phyloP scores from a whole-genome alignment of 192 early-diverging fungal species.

The Mortierella claussenii region DNA sequence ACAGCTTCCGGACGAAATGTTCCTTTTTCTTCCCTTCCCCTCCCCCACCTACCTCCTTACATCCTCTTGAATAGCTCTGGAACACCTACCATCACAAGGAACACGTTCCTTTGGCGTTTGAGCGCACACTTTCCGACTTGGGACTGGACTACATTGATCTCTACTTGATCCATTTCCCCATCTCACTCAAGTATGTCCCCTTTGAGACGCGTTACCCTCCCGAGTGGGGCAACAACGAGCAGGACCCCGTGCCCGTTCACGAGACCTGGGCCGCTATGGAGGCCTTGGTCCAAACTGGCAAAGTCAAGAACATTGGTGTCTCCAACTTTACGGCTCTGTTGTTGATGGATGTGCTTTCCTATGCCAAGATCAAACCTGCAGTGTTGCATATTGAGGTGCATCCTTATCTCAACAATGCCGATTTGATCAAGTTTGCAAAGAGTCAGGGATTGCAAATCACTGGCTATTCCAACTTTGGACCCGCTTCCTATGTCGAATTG shows the following conservation, averaged over 20 bases:
- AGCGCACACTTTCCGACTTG: conserved; percentile 62
- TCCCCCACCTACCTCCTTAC: no score
- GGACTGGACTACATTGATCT: conserved; percentile 72
- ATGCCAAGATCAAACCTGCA: conserved; percentile 70
- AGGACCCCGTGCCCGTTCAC: conserved; percentile 60
- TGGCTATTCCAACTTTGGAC: conserved; percentile 80
- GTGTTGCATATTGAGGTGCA: conserved; percentile 82
- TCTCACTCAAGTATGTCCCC: conserved; percentile 67
- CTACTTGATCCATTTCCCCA: conserved; percentile 76
- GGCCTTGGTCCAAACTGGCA: conserved; percentile 66
- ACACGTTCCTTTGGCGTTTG: conserved; percentile 63
- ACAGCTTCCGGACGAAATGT: no score
- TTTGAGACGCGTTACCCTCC: conserved; percentile 56
- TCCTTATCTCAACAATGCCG: conserved; percentile 76
- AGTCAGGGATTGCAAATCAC: conserved; percentile 70
- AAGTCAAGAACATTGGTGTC: conserved; percentile 71
- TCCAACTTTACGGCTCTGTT: conserved; percentile 70
- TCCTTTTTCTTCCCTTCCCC: not conserved
- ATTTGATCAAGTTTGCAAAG: conserved; percentile 64
- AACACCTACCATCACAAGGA: conserved; percentile 69
- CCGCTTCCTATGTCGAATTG: conserved; percentile 54
- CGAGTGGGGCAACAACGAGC: conserved; percentile 57
- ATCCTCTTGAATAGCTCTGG: conserved; percentile 72
- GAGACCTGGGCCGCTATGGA: conserved; percentile 83
- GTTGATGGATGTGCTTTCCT: conserved; percentile 67